Evolutionary conservation across 495 filamentous ascomycete genomes (phyloP), one percentile per base, ranked within the genome.

Genomic region (Pyrenopolyporus hunteri): DNA sequence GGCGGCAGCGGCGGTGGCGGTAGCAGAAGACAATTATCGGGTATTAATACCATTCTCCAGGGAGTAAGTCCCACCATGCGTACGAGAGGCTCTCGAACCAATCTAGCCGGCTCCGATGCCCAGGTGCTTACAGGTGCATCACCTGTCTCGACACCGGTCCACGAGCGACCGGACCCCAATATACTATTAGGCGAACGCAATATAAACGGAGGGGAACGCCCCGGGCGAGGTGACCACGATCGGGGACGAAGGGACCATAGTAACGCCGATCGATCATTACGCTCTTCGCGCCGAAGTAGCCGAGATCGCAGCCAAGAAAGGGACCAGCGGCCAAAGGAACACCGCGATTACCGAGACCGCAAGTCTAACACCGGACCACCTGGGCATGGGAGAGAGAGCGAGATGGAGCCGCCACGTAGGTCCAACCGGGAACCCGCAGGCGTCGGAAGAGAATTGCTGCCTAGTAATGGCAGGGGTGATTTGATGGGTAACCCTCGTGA

Each of bases 31-130:
- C 79, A 82, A 52, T 63, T 85, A 10, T 71, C 74, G 1, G 78
- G 78, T 20, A 83, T 85, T 13, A 81, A 83, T 50, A 80, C 64
- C 43, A 82, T 75, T 43, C 73, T 84, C 2, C 76, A 79, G 59
- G 72, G 70, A 14, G 68, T 69, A 29, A 72, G 57, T 39, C 67
- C 52, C 23, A 74, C 48, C 61, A 69, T 62, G 54, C 76, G 79
- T 4, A 64, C 70, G n/a, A 66, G 72, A 7, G 63, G 71, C n/a
- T 73, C 74, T 17, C 64, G 77, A 5, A 63, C 67, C 25, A 80
- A 67, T 60, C 51, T 79, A 46, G 75, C 63, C 29, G 79, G 77
- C 10, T 80, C 74, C 22, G 75, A 81, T 49, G 77, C 76, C 4
- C 78, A 81, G 56, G 75, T 81, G 16, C 66, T 81, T 1, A 75